A percentile compares a stretch with the other conserved stretches of the same genome.
Evolutionary conservation across 257 asterid species (phyloP).

Genomic region (Phtheirospermum japonicum): DNA sequence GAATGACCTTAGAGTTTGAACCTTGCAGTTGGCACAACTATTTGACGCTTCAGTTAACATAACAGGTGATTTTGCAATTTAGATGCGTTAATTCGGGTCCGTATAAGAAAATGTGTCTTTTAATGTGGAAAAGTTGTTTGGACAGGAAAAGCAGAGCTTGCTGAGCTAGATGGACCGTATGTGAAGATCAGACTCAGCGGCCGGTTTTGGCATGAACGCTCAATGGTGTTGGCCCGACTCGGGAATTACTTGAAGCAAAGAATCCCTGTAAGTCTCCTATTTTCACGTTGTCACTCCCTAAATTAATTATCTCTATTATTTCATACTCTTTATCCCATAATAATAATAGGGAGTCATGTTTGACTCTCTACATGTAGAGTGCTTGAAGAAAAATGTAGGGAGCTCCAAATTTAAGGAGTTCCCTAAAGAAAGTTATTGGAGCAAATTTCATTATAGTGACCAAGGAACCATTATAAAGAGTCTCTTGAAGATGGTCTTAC

Average conservation of each 20-base stretch:
- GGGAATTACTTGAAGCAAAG: constrained; percentile 95
- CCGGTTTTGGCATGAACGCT: constrained; percentile 79
- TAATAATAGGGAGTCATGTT: too few relatives aligned
- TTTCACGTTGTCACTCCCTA: background rate
- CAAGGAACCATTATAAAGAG: too few relatives aligned
- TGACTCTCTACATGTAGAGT: too few relatives aligned
- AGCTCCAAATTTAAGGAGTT: too few relatives aligned
- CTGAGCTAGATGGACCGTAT: constrained; percentile 87
- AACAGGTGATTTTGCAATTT: constrained; percentile 50
- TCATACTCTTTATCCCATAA: too few relatives aligned
- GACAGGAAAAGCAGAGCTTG: constrained; percentile 81
- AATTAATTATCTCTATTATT: too few relatives aligned
- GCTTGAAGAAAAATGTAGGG: too few relatives aligned
- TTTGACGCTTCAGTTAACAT: constrained; percentile 82
- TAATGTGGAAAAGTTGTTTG: constrained; percentile 3
- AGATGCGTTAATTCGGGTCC: background rate
- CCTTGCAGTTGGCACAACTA: constrained; percentile 77
- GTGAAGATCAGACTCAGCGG: constrained; percentile 84
- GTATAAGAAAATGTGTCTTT: background rate
- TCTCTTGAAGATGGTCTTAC: too few relatives aligned
- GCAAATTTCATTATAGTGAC: too few relatives aligned
- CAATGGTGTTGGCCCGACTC: constrained; percentile 67
- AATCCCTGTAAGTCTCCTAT: constrained; percentile 57
- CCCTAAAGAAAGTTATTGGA: too few relatives aligned
- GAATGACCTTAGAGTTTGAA: constrained; percentile 1